Conservation (phyloP, 192 early-diverging fungal species). For the Mortierella claussenii region DNA sequence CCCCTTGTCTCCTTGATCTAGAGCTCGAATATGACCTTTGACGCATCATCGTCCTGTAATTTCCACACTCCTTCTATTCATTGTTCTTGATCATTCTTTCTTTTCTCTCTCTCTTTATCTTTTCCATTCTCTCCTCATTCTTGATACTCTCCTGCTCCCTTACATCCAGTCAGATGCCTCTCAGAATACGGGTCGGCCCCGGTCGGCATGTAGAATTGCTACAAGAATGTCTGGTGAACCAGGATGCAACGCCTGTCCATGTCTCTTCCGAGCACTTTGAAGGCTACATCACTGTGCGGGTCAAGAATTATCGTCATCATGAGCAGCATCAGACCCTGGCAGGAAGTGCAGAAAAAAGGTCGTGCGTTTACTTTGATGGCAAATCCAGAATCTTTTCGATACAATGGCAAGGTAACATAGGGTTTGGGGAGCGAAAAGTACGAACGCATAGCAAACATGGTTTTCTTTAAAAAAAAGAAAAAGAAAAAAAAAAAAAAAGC, state of each 20-base stretch:
- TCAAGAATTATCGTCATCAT: slow-evolving; percentile 26
- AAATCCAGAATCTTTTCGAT: slow-evolving; percentile 47
- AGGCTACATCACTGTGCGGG: slow-evolving; percentile 44
- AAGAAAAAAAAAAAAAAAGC: too few relatives aligned
- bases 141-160: background rate
- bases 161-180: slow-evolving; percentile 1
- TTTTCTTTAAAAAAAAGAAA: too few relatives aligned
- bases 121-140: background rate
- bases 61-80: background rate
- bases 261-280: slow-evolving; percentile 49
- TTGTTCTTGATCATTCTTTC: background rate
- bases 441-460: too few relatives aligned
- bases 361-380: slow-evolving; percentile 44
- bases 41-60: too few relatives aligned
- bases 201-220: slow-evolving; percentile 8
- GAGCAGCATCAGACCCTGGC: too few relatives aligned
- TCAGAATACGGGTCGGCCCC: slow-evolving; percentile 3
- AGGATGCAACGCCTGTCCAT: slow-evolving; percentile 26
- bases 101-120: background rate
- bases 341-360: too few relatives aligned
- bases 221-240: slow-evolving; percentile 30
- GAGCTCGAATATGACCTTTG: too few relatives aligned
- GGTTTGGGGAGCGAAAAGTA: too few relatives aligned
- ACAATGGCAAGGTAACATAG: slow-evolving; percentile 38
- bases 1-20: too few relatives aligned